Percentiles rank a stretch among this genome's conserved stretches.
Evolutionary conservation across 1,284 basidiomycete species (phyloP).

Genomic region (Apiotrichum sp.): DNA sequence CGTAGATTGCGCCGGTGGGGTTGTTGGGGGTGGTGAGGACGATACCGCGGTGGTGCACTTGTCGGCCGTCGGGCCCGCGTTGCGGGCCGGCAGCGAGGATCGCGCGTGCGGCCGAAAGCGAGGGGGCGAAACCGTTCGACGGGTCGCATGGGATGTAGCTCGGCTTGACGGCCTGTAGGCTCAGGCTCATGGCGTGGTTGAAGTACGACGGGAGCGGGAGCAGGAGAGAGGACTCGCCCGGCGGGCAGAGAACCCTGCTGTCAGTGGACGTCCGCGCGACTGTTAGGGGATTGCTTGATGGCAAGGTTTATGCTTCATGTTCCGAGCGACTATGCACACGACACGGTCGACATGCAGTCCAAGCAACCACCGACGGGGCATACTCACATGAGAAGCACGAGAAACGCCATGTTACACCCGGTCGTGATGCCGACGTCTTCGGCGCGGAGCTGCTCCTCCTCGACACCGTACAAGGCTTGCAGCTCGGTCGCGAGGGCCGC

Average conservation of each 20-base stretch:
- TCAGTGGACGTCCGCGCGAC: background rate
- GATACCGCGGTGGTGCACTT: slow-evolving; percentile 55
- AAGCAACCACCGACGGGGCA: background rate
- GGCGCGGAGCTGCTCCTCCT: slow-evolving; percentile 3
- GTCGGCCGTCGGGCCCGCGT: slow-evolving; percentile 13
- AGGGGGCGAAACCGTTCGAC: slow-evolving; percentile 59
- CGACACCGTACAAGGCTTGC: slow-evolving; percentile 55
- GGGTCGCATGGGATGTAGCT: slow-evolving; percentile 59
- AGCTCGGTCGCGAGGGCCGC: slow-evolving; percentile 61
- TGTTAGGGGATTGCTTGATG: too few relatives aligned
- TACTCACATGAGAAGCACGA: slow-evolving; percentile 28
- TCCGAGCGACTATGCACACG: too few relatives aligned
- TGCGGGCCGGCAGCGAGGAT: slow-evolving; percentile 17
- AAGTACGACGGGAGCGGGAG: slow-evolving; percentile 78
- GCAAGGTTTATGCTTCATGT: too few relatives aligned
- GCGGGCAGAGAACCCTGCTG: slow-evolving; percentile 55
- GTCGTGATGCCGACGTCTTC: slow-evolving; percentile 32
- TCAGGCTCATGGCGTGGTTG: slow-evolving; percentile 72
- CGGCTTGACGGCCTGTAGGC: slow-evolving; percentile 59
- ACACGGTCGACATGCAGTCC: too few relatives aligned
- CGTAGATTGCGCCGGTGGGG: slow-evolving; percentile 67
- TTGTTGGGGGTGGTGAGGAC: slow-evolving; percentile 60
- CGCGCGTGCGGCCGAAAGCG: slow-evolving; percentile 31
- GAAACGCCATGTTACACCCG: slow-evolving; percentile 48
- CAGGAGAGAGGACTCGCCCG: slow-evolving; percentile 65